phyloP scores from a whole-genome alignment of 2,329 filamentous ascomycete genomes.

The Alternaria angustiovoidea region DNA sequence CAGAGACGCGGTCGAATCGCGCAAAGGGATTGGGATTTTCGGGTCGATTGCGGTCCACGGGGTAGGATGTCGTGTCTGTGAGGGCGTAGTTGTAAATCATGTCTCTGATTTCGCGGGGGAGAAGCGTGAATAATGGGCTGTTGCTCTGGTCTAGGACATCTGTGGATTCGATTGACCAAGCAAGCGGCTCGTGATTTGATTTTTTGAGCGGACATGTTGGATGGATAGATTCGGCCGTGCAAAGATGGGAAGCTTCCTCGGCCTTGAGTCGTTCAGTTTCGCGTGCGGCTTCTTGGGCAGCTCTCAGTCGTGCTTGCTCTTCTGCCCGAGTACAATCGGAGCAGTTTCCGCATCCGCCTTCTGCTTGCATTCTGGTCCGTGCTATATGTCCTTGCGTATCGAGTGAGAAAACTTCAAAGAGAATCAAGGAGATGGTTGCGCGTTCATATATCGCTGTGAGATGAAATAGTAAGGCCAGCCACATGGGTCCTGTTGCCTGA shows the following conservation, averaged over 20 bases:
- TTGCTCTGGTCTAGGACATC: slow-evolving; percentile 12
- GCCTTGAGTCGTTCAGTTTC: background rate
- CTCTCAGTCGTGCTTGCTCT: background rate
- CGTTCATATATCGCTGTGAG: background rate
- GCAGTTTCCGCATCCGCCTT: background rate
- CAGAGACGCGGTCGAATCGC: background rate
- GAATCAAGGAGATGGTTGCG: background rate
- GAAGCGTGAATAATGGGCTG: slow-evolving; percentile 17
- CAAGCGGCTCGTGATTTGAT: slow-evolving; percentile 23
- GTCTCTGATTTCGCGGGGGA: slow-evolving; percentile 29
- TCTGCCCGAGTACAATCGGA: background rate
- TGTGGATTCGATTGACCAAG: slow-evolving; percentile 22
- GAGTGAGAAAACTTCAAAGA: background rate
- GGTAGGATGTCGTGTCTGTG: slow-evolving; percentile 14
- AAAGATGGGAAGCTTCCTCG: background rate
- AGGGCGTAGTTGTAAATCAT: slow-evolving; percentile 27
- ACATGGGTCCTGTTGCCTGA: background rate
- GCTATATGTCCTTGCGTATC: background rate
- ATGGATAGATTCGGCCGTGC: background rate
- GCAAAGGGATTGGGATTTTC: background rate
- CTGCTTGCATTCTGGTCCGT: background rate
- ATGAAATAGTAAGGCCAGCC: background rate
- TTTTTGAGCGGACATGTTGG: background rate
- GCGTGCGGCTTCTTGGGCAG: background rate
- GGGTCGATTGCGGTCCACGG: background rate